Evolutionary conservation across 805 yeast genomes (phyloP).

Genomic region (Hanseniaspora opuntiae): DNA sequence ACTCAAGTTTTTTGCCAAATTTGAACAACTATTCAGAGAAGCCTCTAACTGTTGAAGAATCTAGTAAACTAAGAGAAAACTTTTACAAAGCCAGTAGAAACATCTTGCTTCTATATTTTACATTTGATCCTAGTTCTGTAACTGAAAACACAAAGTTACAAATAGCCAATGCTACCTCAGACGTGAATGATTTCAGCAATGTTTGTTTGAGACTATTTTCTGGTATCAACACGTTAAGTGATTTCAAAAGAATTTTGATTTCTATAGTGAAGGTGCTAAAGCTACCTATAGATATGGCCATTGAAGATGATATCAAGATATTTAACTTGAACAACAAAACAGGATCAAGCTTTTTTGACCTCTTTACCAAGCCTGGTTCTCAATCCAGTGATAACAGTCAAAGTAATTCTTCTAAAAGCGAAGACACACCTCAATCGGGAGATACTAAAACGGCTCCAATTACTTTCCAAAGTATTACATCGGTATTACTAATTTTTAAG

Average conservation of each 20-base stretch:
- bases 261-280: constrained; percentile 38
- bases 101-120: constrained; percentile 8
- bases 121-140: constrained; percentile 1
- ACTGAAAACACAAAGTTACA: neutral
- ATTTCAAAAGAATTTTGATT: constrained; percentile 36
- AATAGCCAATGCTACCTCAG: neutral
- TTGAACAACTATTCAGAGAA: constrained; percentile 12
- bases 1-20: neutral
- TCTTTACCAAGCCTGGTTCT: neutral
- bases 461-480: constrained; percentile 29
- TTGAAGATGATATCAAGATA: constrained; percentile 29
- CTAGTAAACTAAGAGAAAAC: constrained; percentile 1
- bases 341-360: constrained; percentile 1
- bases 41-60: constrained; percentile 7
- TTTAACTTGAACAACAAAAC: constrained; percentile 17
- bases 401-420: constrained; percentile 8
- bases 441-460: constrained; percentile 14
- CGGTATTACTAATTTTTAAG: constrained; percentile 56
- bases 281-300: constrained; percentile 30
- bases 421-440: constrained; percentile 14
- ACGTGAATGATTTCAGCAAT: neutral
- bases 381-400: neutral
- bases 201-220: constrained; percentile 28
- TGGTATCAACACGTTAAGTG: constrained; percentile 40
- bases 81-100: constrained; percentile 6